Evolutionary conservation across 768 basidiomycete genomes (phyloP), one percentile per base, ranked within the genome.

Genomic region (Galerina marginata): DNA sequence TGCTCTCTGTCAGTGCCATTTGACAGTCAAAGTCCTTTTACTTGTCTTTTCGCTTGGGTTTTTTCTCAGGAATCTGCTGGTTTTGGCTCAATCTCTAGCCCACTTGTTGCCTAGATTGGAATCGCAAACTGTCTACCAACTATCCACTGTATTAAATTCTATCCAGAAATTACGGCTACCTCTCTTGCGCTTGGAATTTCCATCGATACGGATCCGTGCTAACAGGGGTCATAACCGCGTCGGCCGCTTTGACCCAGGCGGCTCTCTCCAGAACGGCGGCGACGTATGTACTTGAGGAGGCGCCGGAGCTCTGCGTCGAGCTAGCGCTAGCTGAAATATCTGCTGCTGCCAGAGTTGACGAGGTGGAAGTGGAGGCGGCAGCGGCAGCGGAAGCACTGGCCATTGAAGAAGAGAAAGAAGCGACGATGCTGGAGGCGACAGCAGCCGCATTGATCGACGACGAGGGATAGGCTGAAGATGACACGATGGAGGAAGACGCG

Each of bases 131-230:
- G 29, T 33, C 29, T 33, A 33, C 29, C 29, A 33, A 33, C 29
- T 5, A 33, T 5, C 29, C 4, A 33, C 29, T 33, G 29, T 33
- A 33, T 7, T 33, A 7, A 4, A 7, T 33, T 33, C 29, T 33
- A 33, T 7, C 29, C 7, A 33, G 29, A 33, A 33, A 33, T 33
- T 33, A 33, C 7, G 29, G 29, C 23, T 42, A 40, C 39, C 9
- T 42, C n/a, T 37, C 9, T 6, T 53, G 37, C 10, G 51, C 23
- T 37, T 48, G 47, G 69, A 81, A 81, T 65, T 68, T 72, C 76
- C 76, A 79, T 60, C 69, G 64, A 61, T 79, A 79, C 7, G 74
- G 78, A 37, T 70, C 75, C 15, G 76, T 77, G 33, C 67, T 68
- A 25, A 72, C 67, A 25, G 73, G 66, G n/a, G 73, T 72, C 60